Conservation (phyloP, 805 yeast species). For the Zygoascus bituminiphila region DNA sequence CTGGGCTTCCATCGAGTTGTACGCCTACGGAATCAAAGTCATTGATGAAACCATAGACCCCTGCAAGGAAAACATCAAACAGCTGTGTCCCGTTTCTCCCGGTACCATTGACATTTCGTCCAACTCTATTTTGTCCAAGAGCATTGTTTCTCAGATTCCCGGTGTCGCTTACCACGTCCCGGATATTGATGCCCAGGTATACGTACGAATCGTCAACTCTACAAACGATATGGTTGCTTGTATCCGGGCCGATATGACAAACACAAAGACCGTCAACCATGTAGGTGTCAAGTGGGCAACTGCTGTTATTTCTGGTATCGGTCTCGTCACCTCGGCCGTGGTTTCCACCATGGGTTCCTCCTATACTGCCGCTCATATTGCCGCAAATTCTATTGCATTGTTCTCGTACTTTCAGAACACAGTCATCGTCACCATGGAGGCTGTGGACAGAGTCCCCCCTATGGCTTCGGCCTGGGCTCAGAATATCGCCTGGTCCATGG, state of each 20-base stretch:
- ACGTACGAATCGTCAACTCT: slow-evolving; percentile 38
- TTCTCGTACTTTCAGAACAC: slow-evolving; percentile 85
- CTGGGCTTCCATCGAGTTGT: slow-evolving; percentile 61
- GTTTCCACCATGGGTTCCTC: slow-evolving; percentile 80
- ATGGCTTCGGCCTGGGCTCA: slow-evolving; percentile 90
- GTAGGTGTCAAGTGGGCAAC: slow-evolving; percentile 87
- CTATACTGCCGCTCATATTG: slow-evolving; percentile 78
- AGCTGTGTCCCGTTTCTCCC: slow-evolving; percentile 83
- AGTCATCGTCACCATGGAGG: slow-evolving; percentile 75
- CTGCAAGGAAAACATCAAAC: slow-evolving; percentile 42
- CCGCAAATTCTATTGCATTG: slow-evolving; percentile 78
- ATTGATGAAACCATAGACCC: slow-evolving; percentile 51
- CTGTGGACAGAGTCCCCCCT: slow-evolving; percentile 82
- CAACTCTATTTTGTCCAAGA: slow-evolving; percentile 42
- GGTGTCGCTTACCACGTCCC: slow-evolving; percentile 83
- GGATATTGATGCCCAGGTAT: slow-evolving; percentile 72
- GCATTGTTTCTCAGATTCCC: slow-evolving; percentile 55
- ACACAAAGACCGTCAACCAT: slow-evolving; percentile 76
- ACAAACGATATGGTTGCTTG: slow-evolving; percentile 50
- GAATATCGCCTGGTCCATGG: slow-evolving; percentile 93
- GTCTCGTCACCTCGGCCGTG: slow-evolving; percentile 75
- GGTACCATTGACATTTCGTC: slow-evolving; percentile 74
- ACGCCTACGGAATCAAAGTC: slow-evolving; percentile 77
- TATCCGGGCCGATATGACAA: slow-evolving; percentile 63
- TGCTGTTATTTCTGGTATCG: slow-evolving; percentile 81